Percentiles rank a stretch among this genome's conserved stretches.
phyloP scores from a whole-genome alignment of 768 basidiomycete genomes.

The Lentinus brumalis region DNA sequence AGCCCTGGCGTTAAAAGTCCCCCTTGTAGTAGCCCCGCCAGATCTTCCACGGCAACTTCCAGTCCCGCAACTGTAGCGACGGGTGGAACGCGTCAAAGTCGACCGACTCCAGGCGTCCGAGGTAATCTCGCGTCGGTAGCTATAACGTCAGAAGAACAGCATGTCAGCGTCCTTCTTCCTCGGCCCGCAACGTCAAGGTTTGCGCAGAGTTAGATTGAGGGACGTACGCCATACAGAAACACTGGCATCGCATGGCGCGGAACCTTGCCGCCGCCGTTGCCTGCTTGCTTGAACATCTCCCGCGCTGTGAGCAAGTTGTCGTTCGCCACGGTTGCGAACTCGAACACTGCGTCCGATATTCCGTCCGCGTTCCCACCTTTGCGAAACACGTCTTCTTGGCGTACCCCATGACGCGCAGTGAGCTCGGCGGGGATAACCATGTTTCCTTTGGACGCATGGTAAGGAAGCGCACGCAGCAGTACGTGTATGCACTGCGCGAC shows the following conservation, averaged over 20 bases:
- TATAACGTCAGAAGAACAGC: constrained; percentile 31
- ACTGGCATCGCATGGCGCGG: constrained; percentile 66
- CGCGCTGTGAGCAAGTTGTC: constrained; percentile 79
- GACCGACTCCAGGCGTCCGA: constrained; percentile 64
- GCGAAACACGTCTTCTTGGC: constrained; percentile 78
- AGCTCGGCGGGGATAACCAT: constrained; percentile 83
- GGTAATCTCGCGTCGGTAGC: constrained; percentile 69
- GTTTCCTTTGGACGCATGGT: constrained; percentile 68
- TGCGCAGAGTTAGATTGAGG: constrained; percentile 5
- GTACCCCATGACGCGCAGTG: constrained; percentile 74
- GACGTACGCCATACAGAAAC: constrained; percentile 70
- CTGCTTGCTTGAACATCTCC: constrained; percentile 59
- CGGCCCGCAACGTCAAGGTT: constrained; percentile 8
- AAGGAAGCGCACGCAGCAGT: constrained; percentile 75
- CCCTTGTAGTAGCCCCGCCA: constrained; percentile 55
- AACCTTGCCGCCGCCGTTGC: constrained; percentile 49
- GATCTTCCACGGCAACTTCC: constrained; percentile 77
- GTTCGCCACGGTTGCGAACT: constrained; percentile 80
- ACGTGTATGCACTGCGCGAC: constrained; percentile 70
- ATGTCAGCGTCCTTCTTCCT: constrained; percentile 11
- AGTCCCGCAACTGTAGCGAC: constrained; percentile 64
- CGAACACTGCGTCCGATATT: constrained; percentile 78
- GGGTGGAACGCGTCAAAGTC: constrained; percentile 75
- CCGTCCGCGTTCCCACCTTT: constrained; percentile 53
- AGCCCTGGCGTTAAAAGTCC: constrained; percentile 29